Percentiles rank a stretch among this genome's conserved stretches.
phyloP scores from a whole-genome alignment of 2,329 filamentous ascomycete species.

The Monilinia aucupariae region DNA sequence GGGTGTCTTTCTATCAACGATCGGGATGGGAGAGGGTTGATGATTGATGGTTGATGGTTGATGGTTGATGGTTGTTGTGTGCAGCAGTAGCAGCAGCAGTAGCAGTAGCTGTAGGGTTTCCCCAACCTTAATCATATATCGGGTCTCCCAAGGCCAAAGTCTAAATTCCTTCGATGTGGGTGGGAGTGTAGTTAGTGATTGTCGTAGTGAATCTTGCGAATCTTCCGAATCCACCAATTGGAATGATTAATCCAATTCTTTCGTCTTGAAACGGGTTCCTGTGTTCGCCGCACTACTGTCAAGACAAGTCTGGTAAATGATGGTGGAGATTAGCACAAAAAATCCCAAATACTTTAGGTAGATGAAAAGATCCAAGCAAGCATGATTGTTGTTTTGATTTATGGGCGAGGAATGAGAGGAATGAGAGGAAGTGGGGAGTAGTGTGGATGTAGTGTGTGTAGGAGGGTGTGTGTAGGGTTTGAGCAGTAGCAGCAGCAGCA shows the following conservation, averaged over 20 bases:
- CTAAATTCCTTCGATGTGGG: background rate
- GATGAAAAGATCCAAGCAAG: background rate
- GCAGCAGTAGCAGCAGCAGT: too few relatives aligned
- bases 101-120: too few relatives aligned
- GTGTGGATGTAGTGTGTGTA: too few relatives aligned
- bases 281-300: background rate
- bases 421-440: background rate
- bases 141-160: background rate
- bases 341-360: constrained; percentile 7
- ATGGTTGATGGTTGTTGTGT: too few relatives aligned
- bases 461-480: too few relatives aligned
- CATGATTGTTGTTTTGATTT: constrained; percentile 12
- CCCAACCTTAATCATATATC: background rate
- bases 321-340: constrained; percentile 17
- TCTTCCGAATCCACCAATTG: too few relatives aligned
- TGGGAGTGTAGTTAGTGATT: too few relatives aligned
- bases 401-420: constrained; percentile 1
- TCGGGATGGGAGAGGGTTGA: background rate
- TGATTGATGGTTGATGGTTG: too few relatives aligned
- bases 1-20: constrained; percentile 2
- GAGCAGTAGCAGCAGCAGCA: too few relatives aligned
- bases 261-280: background rate
- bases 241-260: background rate
- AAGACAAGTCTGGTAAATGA: constrained; percentile 10
- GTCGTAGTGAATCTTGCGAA: too few relatives aligned